Percentiles rank a stretch among this genome's conserved stretches.
phyloP scores from a whole-genome alignment of 768 basidiomycete genomes.

The Russula olivacea region DNA sequence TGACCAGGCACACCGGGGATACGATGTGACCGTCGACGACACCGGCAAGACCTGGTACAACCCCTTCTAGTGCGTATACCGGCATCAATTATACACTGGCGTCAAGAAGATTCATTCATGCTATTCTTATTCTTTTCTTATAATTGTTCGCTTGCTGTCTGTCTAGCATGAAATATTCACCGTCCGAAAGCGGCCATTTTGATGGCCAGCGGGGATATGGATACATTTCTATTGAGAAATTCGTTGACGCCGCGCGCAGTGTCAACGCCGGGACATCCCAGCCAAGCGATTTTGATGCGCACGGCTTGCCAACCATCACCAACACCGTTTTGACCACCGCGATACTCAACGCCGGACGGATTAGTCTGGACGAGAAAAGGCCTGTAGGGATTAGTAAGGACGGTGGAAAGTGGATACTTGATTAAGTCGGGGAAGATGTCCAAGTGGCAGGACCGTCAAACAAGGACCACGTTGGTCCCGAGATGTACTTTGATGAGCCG shows the following conservation, averaged over 20 bases:
- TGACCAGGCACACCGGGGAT: conserved; percentile 92
- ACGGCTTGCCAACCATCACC: conserved; percentile 80
- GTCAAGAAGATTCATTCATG: background rate
- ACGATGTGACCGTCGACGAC: conserved; percentile 83
- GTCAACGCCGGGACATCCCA: conserved; percentile 67
- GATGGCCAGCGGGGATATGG: conserved; percentile 94
- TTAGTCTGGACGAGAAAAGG: conserved; percentile 85
- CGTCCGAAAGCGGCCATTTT: conserved; percentile 86
- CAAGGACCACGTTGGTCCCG: background rate
- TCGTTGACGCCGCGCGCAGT: conserved; percentile 74
- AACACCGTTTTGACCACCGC: conserved; percentile 86
- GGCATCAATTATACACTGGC: background rate
- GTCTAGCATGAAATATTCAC: conserved; percentile 96
- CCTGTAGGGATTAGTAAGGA: conserved; percentile 71
- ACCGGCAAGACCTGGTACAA: conserved; percentile 82
- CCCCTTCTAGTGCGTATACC: conserved; percentile 73
- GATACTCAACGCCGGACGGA: conserved; percentile 85
- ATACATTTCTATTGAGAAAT: conserved; percentile 87
- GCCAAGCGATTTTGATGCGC: conserved; percentile 68
- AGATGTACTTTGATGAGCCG: background rate
- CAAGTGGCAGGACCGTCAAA: background rate
- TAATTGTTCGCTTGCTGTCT: background rate
- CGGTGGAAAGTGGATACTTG: conserved; percentile 59
- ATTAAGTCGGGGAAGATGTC: conserved; percentile 38
- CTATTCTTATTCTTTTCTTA: background rate